Percentiles rank a stretch among this genome's conserved stretches.
These are phyloP conservation scores for Aspergillus alliaceus DNA, from an alignment of 2,329 filamentous ascomycete species.

Conservation along the genomic window DNA sequence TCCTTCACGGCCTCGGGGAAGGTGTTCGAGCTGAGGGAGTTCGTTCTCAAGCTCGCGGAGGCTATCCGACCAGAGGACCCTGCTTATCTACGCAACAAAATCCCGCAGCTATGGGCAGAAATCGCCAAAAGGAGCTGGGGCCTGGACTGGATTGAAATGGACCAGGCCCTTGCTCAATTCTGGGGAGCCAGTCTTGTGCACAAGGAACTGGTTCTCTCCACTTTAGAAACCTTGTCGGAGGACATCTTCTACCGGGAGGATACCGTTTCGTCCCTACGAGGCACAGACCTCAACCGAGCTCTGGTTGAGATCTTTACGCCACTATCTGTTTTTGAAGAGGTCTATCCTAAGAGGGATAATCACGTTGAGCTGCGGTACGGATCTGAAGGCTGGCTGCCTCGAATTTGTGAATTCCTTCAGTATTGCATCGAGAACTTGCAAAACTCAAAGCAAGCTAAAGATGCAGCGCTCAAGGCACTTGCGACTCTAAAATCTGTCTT, in stretches of 20 bases:
- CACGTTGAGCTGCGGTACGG: conserved; percentile 71
- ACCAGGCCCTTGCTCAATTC: conserved; percentile 73
- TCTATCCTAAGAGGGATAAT: conserved; percentile 71
- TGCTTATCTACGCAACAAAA: conserved; percentile 85
- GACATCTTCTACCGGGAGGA: conserved; percentile 93
- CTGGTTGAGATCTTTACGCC: conserved; percentile 95
- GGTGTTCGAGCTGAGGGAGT: conserved; percentile 66
- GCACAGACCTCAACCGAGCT: conserved; percentile 80
- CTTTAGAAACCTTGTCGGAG: conserved; percentile 89
- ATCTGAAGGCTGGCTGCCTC: conserved; percentile 81
- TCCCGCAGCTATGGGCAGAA: conserved; percentile 92
- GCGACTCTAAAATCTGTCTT: conserved; percentile 76
- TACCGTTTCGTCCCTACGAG: conserved; percentile 76
- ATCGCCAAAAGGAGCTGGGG: conserved; percentile 91
- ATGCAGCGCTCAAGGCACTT: conserved; percentile 73
- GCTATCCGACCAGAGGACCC: conserved; percentile 71
- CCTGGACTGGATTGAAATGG: conserved; percentile 94
- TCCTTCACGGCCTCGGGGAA: conserved; percentile 72
- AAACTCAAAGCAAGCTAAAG: conserved; percentile 65
- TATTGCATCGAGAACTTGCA: conserved; percentile 69
- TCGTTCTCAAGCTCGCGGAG: conserved; percentile 77
- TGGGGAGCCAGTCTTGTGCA: conserved; percentile 68
- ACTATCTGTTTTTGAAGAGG: conserved; percentile 68
- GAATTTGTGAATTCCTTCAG: conserved; percentile 71
- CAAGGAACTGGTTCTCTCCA: conserved; percentile 83